Base-by-base conservation (phyloP, 176 grass and related monocot genomes). In the Carex myosuroides region DNA sequence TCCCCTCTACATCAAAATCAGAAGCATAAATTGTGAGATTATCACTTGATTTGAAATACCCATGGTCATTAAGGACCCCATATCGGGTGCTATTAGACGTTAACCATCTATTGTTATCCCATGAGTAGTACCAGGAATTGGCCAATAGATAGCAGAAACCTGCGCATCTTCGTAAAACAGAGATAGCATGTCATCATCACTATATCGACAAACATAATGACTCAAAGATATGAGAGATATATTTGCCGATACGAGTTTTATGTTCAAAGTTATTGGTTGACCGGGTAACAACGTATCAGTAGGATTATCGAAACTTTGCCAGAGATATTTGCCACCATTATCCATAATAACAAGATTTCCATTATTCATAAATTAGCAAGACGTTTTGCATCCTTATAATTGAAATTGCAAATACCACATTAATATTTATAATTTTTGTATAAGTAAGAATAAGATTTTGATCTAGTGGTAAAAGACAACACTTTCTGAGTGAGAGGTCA, bases 111-210 rank as follows among this genome's bases (percentile, higher is more conserved):
- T 72, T 81, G 87, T 96, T 93, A 5, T 9, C 5, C 56, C 87
- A 85, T 59, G 88, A 64, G 44, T 87, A 20, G 21, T 41, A 76
- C 82, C 81, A 0, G 90, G 88, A 70, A 77, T 18, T 67, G 92
- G 88, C 90, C 92, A 94, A 83, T 94, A 94, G 55, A 94, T 87
- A 67, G 88, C 90, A 50, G 88, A 87, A 56, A 92, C 22, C 37
- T 90, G 77, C 41, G 82, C 56, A 24, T 85, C 80, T 84, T 92
- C 90, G 41, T 90, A 94, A 64, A 90, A 64, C 29, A 94, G 88
- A 1, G 85, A 87, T 13, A 94, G 81, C 32, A 92, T 83, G 61
- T 91, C 85, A 60, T 94, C 89, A 64, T 86, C 87, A 85, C 78
- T 90, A 84, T 92, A 94, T 5, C 84, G 83, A 0, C 89, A 87